phyloP scores from a whole-genome alignment of 1,284 basidiomycete species.

The Melampsora abietis-canadensis region DNA sequence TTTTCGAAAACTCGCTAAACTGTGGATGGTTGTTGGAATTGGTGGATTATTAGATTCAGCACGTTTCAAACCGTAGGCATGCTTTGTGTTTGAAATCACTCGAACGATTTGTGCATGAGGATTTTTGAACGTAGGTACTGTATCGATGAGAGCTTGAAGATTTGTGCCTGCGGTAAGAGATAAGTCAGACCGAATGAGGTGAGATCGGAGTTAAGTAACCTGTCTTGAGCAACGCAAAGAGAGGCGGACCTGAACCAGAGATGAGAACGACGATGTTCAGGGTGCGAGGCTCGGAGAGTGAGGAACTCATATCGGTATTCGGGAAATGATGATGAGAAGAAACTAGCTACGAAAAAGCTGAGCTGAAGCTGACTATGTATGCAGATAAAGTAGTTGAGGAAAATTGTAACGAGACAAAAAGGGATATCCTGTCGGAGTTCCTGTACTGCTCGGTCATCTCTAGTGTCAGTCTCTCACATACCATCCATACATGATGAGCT shows the following conservation, averaged over 20 bases:
- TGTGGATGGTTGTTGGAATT: conserved; percentile 70
- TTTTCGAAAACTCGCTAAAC: conserved; percentile 57
- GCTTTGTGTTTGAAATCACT: conserved; percentile 88
- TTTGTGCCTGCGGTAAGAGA: conserved; percentile 68
- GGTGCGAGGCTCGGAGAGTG: background rate
- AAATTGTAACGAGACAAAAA: too few relatives aligned
- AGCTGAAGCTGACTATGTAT: too few relatives aligned
- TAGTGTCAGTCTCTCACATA: too few relatives aligned
- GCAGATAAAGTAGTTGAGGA: too few relatives aligned
- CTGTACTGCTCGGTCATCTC: too few relatives aligned
- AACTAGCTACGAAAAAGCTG: too few relatives aligned
- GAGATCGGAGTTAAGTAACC: background rate
- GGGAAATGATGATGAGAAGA: too few relatives aligned
- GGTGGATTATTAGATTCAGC: conserved; percentile 66
- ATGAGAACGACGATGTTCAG: conserved; percentile 64
- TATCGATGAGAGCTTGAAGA: conserved; percentile 87
- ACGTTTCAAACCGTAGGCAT: conserved; percentile 80
- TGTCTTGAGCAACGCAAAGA: background rate
- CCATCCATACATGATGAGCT: too few relatives aligned
- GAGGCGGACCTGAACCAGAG: conserved; percentile 70
- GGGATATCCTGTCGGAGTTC: too few relatives aligned
- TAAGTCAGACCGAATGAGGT: background rate
- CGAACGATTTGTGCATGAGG: conserved; percentile 70
- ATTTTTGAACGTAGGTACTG: conserved; percentile 60
- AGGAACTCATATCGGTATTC: too few relatives aligned